Evolutionary conservation across 257 asterid genomes (phyloP), one percentile per base, ranked within the genome.

Genomic region (Penstemon davidsonii): DNA sequence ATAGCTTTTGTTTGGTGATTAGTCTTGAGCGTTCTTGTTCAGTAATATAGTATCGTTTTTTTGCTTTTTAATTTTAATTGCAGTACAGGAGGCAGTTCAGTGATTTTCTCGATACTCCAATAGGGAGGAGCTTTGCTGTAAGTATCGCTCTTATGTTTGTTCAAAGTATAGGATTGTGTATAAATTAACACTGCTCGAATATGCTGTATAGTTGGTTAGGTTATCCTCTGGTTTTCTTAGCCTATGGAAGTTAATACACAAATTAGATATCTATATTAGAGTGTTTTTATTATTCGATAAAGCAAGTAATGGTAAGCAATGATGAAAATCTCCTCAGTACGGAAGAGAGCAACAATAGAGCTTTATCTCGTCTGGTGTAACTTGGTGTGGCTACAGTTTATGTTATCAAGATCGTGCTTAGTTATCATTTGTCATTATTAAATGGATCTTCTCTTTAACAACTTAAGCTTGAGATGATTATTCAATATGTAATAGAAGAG

Each of bases 41-140:
- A 13, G 52, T 36, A 8, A n/a, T 55, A 61, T 12, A 49, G 40
- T 25, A 5, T 56, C 33, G 33, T 25, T 25, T 25, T 25, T 64
- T n/a, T 19, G 49, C 42, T 36, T n/a, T 68, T 66, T 50, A 47
- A 57, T 52, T 51, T 61, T 62, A 33, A 8, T 80, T 91, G 87
- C 96, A 94, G 97, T 88, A 88, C 78, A 83, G 92, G 81, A 91
- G 75, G 87, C 91, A 91, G 84, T 62, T 91, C 68, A 82, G 50
- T 76, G 88, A 75, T 71, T 83, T 94, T 73, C 76, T 87, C 44
- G 88, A 94, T 64, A 87, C 99, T 47, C 96, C 97, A 0, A 4
- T 91, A 74, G 99, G 99, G 64, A 84, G 82, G 79, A 87, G 96
- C 71, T 77, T 83, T 61, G 79, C 88, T 60, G 99, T 94, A 82